phyloP scores from a whole-genome alignment of 2,329 filamentous ascomycete species.

The Nothomitra cinnamomea region DNA sequence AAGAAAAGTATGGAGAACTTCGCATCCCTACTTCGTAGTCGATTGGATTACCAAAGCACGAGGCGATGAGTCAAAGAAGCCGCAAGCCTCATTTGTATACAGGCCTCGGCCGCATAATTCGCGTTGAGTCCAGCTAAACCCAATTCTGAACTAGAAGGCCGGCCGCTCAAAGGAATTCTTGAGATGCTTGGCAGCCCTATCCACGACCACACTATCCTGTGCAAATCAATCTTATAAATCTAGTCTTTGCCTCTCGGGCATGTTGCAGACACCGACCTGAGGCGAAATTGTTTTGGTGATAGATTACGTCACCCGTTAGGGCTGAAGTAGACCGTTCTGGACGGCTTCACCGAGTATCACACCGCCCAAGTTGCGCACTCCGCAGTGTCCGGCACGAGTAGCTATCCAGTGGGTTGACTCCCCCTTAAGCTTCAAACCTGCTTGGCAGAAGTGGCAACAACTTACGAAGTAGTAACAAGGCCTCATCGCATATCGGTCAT shows the following conservation, averaged over 20 bases:
- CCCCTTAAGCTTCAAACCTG: neutral
- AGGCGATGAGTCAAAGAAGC: neutral
- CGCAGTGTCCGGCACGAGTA: neutral
- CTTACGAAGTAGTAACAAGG: neutral
- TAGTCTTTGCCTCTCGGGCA: too few species aligned
- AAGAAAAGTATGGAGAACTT: too few species aligned
- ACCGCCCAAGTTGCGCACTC: too few species aligned
- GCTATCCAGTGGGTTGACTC: neutral
- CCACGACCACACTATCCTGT: neutral
- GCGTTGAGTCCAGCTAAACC: neutral
- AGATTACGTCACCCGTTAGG: conserved; percentile 1
- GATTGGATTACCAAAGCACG: neutral
- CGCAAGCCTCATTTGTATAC: neutral
- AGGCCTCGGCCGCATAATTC: neutral
- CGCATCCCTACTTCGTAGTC: neutral
- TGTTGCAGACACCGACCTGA: too few species aligned
- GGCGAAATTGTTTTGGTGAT: neutral
- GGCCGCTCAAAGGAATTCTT: neutral
- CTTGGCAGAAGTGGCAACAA: neutral
- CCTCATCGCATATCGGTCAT: neutral
- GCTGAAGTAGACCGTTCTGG: neutral
- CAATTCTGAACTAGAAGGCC: neutral
- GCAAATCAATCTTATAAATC: too few species aligned
- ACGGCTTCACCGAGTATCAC: neutral
- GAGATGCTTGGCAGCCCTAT: neutral